Evolutionary conservation across 164 flowering plant species (phyloP).

Genomic region (Vitis rotundifolia): DNA sequence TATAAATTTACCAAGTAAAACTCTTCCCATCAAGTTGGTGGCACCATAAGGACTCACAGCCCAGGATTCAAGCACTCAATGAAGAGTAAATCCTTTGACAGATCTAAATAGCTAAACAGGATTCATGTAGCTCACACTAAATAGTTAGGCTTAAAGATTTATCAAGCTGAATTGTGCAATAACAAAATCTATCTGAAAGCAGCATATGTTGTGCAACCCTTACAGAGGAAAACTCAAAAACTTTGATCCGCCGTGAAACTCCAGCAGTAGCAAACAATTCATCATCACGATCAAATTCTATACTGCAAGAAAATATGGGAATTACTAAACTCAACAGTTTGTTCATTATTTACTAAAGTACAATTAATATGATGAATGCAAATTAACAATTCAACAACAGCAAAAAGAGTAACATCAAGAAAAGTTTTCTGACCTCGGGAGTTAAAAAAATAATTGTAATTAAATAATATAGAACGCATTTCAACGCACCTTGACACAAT

Average conservation of each 20-base stretch:
- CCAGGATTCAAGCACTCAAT: too few species aligned
- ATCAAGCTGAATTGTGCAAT: too few species aligned
- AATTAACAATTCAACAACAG: neutral
- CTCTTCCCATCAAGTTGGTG: too few species aligned
- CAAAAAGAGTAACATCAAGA: slow-evolving; percentile 1
- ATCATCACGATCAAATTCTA: slow-evolving; percentile 93
- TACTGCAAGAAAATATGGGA: slow-evolving; percentile 44
- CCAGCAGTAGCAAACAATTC: slow-evolving; percentile 96
- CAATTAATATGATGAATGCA: too few species aligned
- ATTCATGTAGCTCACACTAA: too few species aligned
- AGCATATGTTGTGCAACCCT: slow-evolving; percentile 12
- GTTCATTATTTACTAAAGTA: too few species aligned
- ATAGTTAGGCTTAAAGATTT: too few species aligned
- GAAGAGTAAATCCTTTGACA: too few species aligned
- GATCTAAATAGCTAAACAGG: too few species aligned
- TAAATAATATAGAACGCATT: neutral
- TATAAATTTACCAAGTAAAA: too few species aligned
- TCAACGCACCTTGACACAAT: slow-evolving; percentile 81
- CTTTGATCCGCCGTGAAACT: slow-evolving; percentile 84
- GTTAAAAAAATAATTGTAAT: neutral
- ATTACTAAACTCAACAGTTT: neutral
- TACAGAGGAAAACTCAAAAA: slow-evolving; percentile 85
- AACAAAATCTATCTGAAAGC: slow-evolving; percentile 1
- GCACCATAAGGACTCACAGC: too few species aligned
- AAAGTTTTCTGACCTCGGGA: neutral